Conservation (phyloP, 2,329 filamentous ascomycete species). For the Onygena corvina region DNA sequence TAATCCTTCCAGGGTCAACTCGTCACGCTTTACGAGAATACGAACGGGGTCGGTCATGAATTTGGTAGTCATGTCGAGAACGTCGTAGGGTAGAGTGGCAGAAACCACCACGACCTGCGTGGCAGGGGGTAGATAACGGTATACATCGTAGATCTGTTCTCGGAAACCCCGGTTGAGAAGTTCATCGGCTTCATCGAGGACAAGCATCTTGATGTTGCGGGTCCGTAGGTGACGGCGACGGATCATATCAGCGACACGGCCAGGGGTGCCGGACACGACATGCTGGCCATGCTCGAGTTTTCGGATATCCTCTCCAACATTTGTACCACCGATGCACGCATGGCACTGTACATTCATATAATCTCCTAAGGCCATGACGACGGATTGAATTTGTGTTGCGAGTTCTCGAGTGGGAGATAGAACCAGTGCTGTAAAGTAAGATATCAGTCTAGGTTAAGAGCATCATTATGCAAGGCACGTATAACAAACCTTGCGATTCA, state of each 20-base stretch:
- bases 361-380: slow-evolving; percentile 95
- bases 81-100: slow-evolving; percentile 97
- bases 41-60: slow-evolving; percentile 99
- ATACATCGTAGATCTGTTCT: slow-evolving; percentile 99
- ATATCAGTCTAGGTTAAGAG: slow-evolving; percentile 1
- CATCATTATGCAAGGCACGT: not conserved
- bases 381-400: slow-evolving; percentile 98
- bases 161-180: slow-evolving; percentile 70
- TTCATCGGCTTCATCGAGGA: slow-evolving; percentile 97
- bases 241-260: slow-evolving; percentile 99
- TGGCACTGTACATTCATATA: slow-evolving; percentile 99
- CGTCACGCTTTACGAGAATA: slow-evolving; percentile 99
- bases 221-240: slow-evolving; percentile 95
- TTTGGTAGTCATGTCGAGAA: slow-evolving; percentile 98
- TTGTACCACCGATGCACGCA: slow-evolving; percentile 97
- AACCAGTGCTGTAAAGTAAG: slow-evolving; percentile 55
- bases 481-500: slow-evolving; percentile 58
- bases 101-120: slow-evolving; percentile 98
- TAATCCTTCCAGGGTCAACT: slow-evolving; percentile 98
- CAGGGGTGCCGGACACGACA: slow-evolving; percentile 93
- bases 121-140: slow-evolving; percentile 93
- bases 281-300: slow-evolving; percentile 90
- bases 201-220: slow-evolving; percentile 98
- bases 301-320: slow-evolving; percentile 97
- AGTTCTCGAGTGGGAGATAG: slow-evolving; percentile 96